A percentile compares a stretch with the other conserved stretches of the same genome.
Conservation (phyloP, 352 stramenopile genomes). For the Phytophthora lateralis region DNA sequence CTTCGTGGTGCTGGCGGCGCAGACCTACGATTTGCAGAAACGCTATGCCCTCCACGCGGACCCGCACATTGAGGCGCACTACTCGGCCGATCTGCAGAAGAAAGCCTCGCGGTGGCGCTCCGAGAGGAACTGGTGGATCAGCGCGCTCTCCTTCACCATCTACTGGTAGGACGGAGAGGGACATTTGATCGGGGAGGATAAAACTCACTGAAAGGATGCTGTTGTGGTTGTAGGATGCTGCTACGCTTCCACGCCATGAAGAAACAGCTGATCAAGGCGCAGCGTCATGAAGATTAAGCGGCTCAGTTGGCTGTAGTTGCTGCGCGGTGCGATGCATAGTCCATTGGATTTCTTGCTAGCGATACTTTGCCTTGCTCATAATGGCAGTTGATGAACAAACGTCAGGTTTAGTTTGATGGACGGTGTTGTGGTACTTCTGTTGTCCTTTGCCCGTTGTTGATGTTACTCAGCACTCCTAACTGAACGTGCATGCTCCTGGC, state of each 20-base stretch:
- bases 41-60: constrained; percentile 49
- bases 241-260: constrained; percentile 82
- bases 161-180: constrained; percentile 59
- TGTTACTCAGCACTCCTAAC: no score
- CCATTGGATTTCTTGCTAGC: neutral
- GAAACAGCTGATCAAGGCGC: constrained; percentile 72
- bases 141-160: constrained; percentile 82
- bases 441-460: no score
- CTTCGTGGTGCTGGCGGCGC: constrained; percentile 67
- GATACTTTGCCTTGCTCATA: neutral
- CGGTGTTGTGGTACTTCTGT: neutral
- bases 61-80: constrained; percentile 55
- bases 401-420: neutral
- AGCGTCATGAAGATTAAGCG: constrained; percentile 64
- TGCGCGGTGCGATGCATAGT: no score
- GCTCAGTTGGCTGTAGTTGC: neutral
- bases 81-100: constrained; percentile 79
- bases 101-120: constrained; percentile 78
- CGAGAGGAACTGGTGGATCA: constrained; percentile 89
- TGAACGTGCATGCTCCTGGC: no score
- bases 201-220: constrained; percentile 3
- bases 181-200: neutral
- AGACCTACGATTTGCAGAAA: constrained; percentile 85
- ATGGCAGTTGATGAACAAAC: neutral
- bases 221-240: constrained; percentile 59